Evolutionary conservation across 768 basidiomycete species (phyloP).

Genomic region (Tricholoma hemisulphureum): DNA sequence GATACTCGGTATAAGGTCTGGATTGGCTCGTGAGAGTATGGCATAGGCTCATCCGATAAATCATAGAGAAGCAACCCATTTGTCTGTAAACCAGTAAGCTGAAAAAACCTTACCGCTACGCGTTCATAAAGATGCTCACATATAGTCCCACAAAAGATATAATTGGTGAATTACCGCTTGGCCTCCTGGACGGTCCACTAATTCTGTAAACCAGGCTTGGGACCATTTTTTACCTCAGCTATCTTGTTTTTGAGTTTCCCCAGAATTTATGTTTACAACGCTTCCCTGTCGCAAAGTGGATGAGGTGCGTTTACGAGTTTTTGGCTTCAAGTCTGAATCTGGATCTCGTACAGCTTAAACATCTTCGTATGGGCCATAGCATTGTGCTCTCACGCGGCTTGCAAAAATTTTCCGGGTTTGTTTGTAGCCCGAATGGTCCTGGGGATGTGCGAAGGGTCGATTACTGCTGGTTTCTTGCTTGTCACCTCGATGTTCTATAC

Average conservation of each 20-base stretch:
- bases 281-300: conserved; percentile 79
- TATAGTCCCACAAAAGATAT: conserved; percentile 41
- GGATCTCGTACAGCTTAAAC: conserved; percentile 45
- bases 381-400: conserved; percentile 63
- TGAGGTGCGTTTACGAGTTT: conserved; percentile 48
- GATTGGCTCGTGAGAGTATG: not conserved
- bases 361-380: conserved; percentile 67
- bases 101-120: not conserved
- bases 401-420: conserved; percentile 64
- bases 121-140: not conserved
- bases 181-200: not conserved
- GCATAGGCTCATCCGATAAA: not conserved
- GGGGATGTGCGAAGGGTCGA: conserved; percentile 69
- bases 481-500: conserved; percentile 81
- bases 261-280: conserved; percentile 71
- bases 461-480: conserved; percentile 77
- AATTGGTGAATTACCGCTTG: conserved; percentile 50
- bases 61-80: conserved; percentile 54
- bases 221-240: conserved; percentile 72
- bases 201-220: conserved; percentile 53
- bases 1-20: conserved; percentile 68
- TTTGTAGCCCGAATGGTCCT: conserved; percentile 63
- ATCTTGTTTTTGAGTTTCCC: conserved; percentile 70
- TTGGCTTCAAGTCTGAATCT: not conserved
- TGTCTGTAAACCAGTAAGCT: conserved; percentile 62